Evolutionary conservation across 352 stramenopile species (phyloP).

Genomic region (Pythium dissotocum): DNA sequence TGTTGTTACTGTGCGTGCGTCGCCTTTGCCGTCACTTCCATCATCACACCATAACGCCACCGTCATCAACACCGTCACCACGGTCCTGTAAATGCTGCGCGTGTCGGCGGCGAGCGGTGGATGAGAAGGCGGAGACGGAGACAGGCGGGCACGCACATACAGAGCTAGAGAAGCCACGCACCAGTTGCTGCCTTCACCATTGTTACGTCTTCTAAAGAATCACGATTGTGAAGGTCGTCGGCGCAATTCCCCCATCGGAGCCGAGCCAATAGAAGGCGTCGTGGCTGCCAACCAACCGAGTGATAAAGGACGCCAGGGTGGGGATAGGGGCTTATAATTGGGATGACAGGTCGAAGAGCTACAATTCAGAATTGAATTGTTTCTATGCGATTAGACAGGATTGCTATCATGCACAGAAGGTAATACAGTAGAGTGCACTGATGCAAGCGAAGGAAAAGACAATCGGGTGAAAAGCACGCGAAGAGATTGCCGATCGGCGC

Average conservation of each 20-base stretch:
- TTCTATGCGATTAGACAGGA: slow-evolving; percentile 2
- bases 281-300: slow-evolving; percentile 28
- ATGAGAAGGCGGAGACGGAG: neutral
- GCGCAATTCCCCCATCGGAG: slow-evolving; percentile 6
- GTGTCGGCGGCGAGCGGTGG: neutral
- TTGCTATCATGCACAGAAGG: slow-evolving; percentile 10
- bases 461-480: neutral
- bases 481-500: neutral
- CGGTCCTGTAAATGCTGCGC: neutral
- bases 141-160: neutral
- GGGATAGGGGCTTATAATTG: slow-evolving; percentile 13
- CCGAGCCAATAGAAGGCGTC: slow-evolving; percentile 37
- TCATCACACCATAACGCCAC: neutral
- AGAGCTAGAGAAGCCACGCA: slow-evolving; percentile 5
- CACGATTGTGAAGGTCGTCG: slow-evolving; percentile 49
- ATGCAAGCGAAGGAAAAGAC: slow-evolving; percentile 1
- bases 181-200: slow-evolving; percentile 37
- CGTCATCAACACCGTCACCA: neutral
- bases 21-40: neutral
- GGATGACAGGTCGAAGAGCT: neutral
- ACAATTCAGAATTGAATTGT: slow-evolving; percentile 32
- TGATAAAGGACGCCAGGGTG: neutral
- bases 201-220: slow-evolving; percentile 87
- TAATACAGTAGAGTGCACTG: neutral
- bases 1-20: neutral